These are phyloP conservation scores for Saccharomycopsis sp. DNA, from an alignment of 805 yeast species.

Conservation along the genomic window DNA sequence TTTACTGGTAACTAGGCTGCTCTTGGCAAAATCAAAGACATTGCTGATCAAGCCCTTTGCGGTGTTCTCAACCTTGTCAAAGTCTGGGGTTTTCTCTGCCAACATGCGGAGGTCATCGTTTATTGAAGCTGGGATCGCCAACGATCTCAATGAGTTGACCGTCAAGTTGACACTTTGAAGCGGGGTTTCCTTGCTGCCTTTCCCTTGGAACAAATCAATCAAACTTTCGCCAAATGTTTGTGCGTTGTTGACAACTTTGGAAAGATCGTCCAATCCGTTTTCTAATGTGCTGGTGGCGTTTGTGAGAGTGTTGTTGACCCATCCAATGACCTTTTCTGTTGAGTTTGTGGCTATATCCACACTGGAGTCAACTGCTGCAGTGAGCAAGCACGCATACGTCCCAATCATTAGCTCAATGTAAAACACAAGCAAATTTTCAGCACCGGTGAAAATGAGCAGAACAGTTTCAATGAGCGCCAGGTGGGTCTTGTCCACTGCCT, in stretches of 20 bases:
- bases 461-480: slow-evolving; percentile 37
- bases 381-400: slow-evolving; percentile 75
- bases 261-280: slow-evolving; percentile 53
- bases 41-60: slow-evolving; percentile 43
- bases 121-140: slow-evolving; percentile 60
- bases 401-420: slow-evolving; percentile 69
- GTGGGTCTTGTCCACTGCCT: slow-evolving; percentile 40
- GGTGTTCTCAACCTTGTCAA: slow-evolving; percentile 51
- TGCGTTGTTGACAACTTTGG: slow-evolving; percentile 47
- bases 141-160: slow-evolving; percentile 41
- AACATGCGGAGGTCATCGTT: slow-evolving; percentile 46
- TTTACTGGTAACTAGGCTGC: no score
- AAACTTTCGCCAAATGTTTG: slow-evolving; percentile 43
- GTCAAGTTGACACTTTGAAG: slow-evolving; percentile 49
- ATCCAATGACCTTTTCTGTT: slow-evolving; percentile 49
- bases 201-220: slow-evolving; percentile 45
- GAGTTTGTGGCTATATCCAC: slow-evolving; percentile 66
- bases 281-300: slow-evolving; percentile 53
- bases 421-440: slow-evolving; percentile 54
- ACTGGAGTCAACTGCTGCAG: slow-evolving; percentile 65
- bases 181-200: slow-evolving; percentile 21
- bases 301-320: slow-evolving; percentile 53
- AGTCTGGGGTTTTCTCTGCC: slow-evolving; percentile 50
- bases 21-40: slow-evolving; percentile 44
- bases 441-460: slow-evolving; percentile 41